These are phyloP conservation scores for Pinus taeda DNA, from an alignment of 75 land plant species.

Conservation along the genomic window DNA sequence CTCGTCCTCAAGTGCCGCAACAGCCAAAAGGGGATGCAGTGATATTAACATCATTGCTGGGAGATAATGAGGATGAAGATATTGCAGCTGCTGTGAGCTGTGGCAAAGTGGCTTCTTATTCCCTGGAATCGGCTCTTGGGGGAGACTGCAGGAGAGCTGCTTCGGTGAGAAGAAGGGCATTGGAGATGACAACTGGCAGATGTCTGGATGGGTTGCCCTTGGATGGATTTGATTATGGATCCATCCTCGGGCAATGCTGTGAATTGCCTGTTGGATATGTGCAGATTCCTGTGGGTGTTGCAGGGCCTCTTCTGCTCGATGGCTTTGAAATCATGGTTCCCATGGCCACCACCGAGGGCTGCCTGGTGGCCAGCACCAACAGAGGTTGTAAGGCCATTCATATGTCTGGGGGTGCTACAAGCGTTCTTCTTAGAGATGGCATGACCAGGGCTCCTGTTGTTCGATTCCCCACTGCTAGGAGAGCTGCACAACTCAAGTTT, in stretches of 20 bases:
- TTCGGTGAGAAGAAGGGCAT: constrained; percentile 40
- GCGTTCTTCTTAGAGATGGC: constrained; percentile 50
- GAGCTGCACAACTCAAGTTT: constrained; percentile 70
- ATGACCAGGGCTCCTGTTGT: constrained; percentile 90
- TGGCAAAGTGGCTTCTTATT: constrained; percentile 51
- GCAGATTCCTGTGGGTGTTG: constrained; percentile 75
- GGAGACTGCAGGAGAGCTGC: constrained; percentile 72
- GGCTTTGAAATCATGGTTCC: constrained; percentile 61
- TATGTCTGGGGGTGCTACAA: constrained; percentile 58
- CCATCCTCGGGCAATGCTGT: constrained; percentile 76
- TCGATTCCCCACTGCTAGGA: constrained; percentile 40
- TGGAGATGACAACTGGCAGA: constrained; percentile 44
- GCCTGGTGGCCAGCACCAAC: constrained; percentile 79
- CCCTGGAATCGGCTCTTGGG: constrained; percentile 61
- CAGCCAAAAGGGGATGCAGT: background rate
- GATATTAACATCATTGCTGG: background rate
- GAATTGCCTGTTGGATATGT: constrained; percentile 82
- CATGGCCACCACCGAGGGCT: constrained; percentile 89
- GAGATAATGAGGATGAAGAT: constrained; percentile 51
- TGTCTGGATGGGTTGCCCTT: constrained; percentile 60
- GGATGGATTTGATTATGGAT: constrained; percentile 60
- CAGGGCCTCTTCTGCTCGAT: constrained; percentile 67
- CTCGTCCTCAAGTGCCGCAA: constrained; percentile 12
- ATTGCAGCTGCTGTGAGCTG: constrained; percentile 40
- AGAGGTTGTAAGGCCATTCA: constrained; percentile 79